A percentile compares a stretch with the other conserved stretches of the same genome.
Conservation (phyloP, 2,329 filamentous ascomycete species). For the Huntiella omanensis region DNA sequence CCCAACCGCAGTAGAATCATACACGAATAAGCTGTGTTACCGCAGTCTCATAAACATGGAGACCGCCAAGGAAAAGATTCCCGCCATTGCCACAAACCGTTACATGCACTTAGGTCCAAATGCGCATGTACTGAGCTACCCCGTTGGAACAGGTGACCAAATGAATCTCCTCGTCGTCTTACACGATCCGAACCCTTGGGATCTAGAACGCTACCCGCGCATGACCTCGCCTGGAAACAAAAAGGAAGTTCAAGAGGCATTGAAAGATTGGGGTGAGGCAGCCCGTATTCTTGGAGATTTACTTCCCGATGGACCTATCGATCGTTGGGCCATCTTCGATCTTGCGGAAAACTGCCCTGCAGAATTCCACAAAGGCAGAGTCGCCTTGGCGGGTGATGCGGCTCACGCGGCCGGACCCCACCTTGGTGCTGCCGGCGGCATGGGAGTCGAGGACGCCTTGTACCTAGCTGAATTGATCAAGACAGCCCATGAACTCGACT, state of each 20-base stretch:
- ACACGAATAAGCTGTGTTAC: constrained; percentile 42
- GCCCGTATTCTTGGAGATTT: constrained; percentile 22
- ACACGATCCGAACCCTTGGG: constrained; percentile 22
- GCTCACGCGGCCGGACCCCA: constrained; percentile 15
- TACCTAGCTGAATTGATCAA: neutral
- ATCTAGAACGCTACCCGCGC: constrained; percentile 10
- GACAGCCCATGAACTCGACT: neutral
- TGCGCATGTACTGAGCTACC: constrained; percentile 42
- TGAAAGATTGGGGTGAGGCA: constrained; percentile 6
- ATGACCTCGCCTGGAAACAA: neutral
- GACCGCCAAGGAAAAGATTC: constrained; percentile 27
- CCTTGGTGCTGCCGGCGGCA: constrained; percentile 15
- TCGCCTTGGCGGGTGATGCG: constrained; percentile 15
- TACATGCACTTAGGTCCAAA: constrained; percentile 38
- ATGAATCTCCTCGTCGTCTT: constrained; percentile 38
- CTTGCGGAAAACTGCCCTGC: constrained; percentile 8
- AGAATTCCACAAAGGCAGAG: constrained; percentile 11
- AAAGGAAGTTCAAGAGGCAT: neutral
- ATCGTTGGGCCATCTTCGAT: constrained; percentile 16
- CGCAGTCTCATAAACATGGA: constrained; percentile 42
- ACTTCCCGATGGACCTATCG: constrained; percentile 25
- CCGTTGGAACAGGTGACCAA: constrained; percentile 34
- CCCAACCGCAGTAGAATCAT: constrained; percentile 25
- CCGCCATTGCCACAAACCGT: constrained; percentile 27
- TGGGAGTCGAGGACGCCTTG: constrained; percentile 16